phyloP scores from a whole-genome alignment of 345 rosid species.

The Linum usitatissimum region DNA sequence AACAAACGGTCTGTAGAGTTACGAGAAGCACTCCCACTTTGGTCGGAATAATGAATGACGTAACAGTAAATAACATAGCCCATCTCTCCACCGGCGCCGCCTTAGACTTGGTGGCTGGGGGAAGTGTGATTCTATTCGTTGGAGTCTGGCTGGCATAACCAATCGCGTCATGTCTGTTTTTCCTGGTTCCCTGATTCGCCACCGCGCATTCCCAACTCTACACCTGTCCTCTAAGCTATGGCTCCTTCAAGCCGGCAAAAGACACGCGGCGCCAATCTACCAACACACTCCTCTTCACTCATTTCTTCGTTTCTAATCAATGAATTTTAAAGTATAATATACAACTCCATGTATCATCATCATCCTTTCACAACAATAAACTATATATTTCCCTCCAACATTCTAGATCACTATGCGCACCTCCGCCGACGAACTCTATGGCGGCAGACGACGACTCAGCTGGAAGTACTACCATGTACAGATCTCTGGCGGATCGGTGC shows the following conservation, averaged over 20 bases:
- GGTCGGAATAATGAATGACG: too few relatives aligned
- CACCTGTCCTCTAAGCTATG: conserved; percentile 26
- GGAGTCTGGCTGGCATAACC: not conserved
- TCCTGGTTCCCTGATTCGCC: not conserved
- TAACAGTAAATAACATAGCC: too few relatives aligned
- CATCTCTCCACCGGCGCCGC: too few relatives aligned
- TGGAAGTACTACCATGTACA: conserved; percentile 17
- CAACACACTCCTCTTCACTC: conserved; percentile 4
- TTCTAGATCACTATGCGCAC: conserved; percentile 13
- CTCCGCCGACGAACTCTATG: conserved; percentile 25
- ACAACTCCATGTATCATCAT: conserved; percentile 3
- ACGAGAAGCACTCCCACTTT: too few relatives aligned
- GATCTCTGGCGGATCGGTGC: conserved; percentile 53
- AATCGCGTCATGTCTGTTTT: not conserved
- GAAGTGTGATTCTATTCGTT: too few relatives aligned
- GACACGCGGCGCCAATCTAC: conserved; percentile 22
- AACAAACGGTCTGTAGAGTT: too few relatives aligned
- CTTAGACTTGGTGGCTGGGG: too few relatives aligned
- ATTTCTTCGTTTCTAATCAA: not conserved
- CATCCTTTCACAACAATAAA: not conserved
- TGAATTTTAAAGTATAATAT: not conserved
- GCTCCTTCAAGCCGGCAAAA: not conserved
- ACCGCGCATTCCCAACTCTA: conserved; percentile 3
- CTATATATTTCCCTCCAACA: conserved; percentile 2
- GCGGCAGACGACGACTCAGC: conserved; percentile 29